Evolutionary conservation across 2,329 filamentous ascomycete species (phyloP), one percentile per base, ranked within the genome.

Genomic region (Epichloe uncinata): DNA sequence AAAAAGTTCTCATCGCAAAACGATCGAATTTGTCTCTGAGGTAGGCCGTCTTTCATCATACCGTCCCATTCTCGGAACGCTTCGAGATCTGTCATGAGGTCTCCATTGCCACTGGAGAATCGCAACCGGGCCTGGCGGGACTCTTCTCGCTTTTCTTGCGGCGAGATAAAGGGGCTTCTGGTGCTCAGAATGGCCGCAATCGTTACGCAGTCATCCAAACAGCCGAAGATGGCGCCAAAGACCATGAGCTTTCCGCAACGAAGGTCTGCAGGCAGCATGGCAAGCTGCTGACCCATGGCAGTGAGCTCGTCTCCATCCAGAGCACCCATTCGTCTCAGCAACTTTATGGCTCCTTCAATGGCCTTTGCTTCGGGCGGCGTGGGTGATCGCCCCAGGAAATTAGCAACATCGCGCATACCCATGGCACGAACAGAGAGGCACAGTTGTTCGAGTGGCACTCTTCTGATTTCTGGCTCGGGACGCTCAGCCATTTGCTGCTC

Each of bases 371-470:
- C 87, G 0, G 93, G 93, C 0, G 93, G 93, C 1, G 91, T 96
- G 8, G 95, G 80, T 0, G 91, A 93, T 45, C 87, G 84, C 1
- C 82, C 82, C 11, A 98, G 75, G 68, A 98, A 98, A 3, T 69
- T 72, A 5, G 81, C 77, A 1, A 97, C 86, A 57, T 96, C 85
- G 47, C 78, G 75, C 50, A 95, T 85, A 1, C 89, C 91, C 89
- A 97, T 97, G 16, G 91, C 89, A 54, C 93, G 86, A 42, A 98
- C 93, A 0, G 89, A 94, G 4, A 98, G 74, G 63, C 91, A 97
- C 26, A 97, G 78, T 61, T 97, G 91, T 65, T 98, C 93, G 1
- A 98, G 72, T 1, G 93, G 90, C 2, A 97, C 91, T 53, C 93
- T 80, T 33, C 88, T 79, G 57, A 98, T 96, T 65, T 98, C 93